These are phyloP conservation scores for Craterostigma plantagineum DNA, from an alignment of 257 asterid species.

Conservation along the genomic window DNA sequence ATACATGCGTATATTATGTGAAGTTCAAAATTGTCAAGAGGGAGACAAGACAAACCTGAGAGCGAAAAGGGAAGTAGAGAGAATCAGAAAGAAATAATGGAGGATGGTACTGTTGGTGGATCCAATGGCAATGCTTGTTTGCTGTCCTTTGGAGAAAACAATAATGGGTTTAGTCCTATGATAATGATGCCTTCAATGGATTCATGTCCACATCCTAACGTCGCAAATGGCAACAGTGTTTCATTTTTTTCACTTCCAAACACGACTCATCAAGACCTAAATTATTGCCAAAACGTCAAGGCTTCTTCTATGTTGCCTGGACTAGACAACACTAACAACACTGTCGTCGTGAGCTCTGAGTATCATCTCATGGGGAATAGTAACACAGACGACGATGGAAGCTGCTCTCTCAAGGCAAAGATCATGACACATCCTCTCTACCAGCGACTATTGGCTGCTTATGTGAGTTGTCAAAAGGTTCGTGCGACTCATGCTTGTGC, in stretches of 20 bases:
- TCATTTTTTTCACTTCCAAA: constrained; percentile 20
- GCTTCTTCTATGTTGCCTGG: constrained; percentile 22
- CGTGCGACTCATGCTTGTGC: background rate
- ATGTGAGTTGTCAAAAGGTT: constrained; percentile 80
- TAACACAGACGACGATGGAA: constrained; percentile 13
- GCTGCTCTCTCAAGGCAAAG: constrained; percentile 42
- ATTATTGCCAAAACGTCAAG: constrained; percentile 9
- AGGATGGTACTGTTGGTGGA: constrained; percentile 29
- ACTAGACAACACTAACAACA: constrained; percentile 11
- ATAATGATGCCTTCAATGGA: constrained; percentile 37
- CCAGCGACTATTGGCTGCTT: constrained; percentile 70
- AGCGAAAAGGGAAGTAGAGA: constrained; percentile 1
- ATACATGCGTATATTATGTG: constrained; percentile 8
- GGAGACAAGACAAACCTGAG: background rate
- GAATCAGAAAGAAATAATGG: constrained; percentile 14
- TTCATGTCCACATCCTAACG: constrained; percentile 15
- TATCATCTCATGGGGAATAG: constrained; percentile 66
- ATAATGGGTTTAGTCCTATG: constrained; percentile 32
- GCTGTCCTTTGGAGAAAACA: constrained; percentile 45
- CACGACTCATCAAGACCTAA: constrained; percentile 7
- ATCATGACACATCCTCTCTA: constrained; percentile 90
- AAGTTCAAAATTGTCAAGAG: constrained; percentile 5
- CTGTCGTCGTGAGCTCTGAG: constrained; percentile 18
- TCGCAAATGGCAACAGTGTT: constrained; percentile 12
- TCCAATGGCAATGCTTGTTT: constrained; percentile 18